Conservation (phyloP, 106 monocot species). For the Dendrobium nobile region DNA sequence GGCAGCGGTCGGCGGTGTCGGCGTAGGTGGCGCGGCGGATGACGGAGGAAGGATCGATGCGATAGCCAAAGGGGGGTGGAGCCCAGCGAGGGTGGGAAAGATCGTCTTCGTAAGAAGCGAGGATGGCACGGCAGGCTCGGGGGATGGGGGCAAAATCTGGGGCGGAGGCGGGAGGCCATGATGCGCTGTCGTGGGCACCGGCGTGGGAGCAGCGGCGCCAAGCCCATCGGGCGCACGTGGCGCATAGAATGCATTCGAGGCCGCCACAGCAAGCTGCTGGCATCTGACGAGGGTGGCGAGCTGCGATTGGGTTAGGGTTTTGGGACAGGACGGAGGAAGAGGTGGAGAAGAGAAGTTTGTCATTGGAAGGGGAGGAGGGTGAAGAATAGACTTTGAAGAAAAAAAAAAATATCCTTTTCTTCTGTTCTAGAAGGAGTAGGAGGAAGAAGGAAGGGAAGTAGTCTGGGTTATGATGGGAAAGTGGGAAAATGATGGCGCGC, state of each 20-base stretch:
- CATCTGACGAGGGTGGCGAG: background rate
- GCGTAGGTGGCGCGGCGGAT: slow-evolving; percentile 26
- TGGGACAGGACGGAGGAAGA: background rate
- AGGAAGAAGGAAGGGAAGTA: background rate
- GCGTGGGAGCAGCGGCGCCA: slow-evolving; percentile 39
- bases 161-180: slow-evolving; percentile 25
- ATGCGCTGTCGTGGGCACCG: slow-evolving; percentile 45
- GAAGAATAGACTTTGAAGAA: too few relatives aligned
- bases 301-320: background rate
- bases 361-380: background rate
- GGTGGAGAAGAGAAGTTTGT: background rate
- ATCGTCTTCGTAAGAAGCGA: slow-evolving; percentile 54
- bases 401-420: background rate
- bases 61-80: slow-evolving; percentile 30
- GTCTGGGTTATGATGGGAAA: background rate
- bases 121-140: slow-evolving; percentile 40
- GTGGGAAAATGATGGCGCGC: background rate
- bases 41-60: slow-evolving; percentile 20
- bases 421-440: background rate
- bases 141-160: slow-evolving; percentile 41
- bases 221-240: slow-evolving; percentile 53
- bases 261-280: slow-evolving; percentile 4
- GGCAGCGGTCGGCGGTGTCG: slow-evolving; percentile 29
- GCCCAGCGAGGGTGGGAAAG: slow-evolving; percentile 26
- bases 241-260: slow-evolving; percentile 39